These are phyloP conservation scores for Aspergillus novofumigatus DNA, from an alignment of 2,329 filamentous ascomycete species.

Conservation along the genomic window DNA sequence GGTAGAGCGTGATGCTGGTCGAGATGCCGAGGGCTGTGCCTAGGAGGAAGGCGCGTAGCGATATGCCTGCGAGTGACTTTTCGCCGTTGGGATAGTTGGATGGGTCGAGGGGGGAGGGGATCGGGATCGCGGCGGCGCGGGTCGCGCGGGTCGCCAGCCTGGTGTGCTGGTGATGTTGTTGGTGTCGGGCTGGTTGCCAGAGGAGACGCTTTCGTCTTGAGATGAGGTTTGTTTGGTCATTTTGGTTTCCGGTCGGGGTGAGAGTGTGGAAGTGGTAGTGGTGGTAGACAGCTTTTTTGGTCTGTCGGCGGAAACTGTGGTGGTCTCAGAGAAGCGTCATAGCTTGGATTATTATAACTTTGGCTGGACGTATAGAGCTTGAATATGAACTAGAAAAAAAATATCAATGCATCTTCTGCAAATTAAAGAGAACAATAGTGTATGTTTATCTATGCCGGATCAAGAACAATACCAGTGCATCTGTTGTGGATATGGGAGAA, in stretches of 20 bases:
- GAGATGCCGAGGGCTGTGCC: constrained; percentile 39
- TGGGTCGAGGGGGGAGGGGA: constrained; percentile 20
- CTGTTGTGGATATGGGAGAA: neutral
- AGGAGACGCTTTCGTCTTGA: neutral
- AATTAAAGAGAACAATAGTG: constrained; percentile 10
- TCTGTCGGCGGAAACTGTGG: neutral
- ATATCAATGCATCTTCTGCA: neutral
- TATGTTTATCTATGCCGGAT: neutral
- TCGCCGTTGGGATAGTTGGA: constrained; percentile 35
- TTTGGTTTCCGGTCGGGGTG: constrained; percentile 9
- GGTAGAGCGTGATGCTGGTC: constrained; percentile 23
- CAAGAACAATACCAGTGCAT: constrained; percentile 14
- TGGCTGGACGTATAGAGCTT: neutral
- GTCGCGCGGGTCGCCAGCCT: constrained; percentile 15
- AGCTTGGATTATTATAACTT: neutral
- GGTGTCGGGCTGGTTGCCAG: constrained; percentile 5
- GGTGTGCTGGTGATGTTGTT: constrained; percentile 1
- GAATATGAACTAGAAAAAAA: neutral
- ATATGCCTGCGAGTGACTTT: constrained; percentile 43
- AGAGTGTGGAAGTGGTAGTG: constrained; percentile 12
- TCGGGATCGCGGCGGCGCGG: constrained; percentile 7
- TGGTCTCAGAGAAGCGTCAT: neutral
- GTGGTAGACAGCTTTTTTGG: neutral
- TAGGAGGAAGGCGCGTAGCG: constrained; percentile 42
- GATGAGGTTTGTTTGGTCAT: constrained; percentile 13